Evolutionary conservation across 2,329 filamentous ascomycete species (phyloP).

Genomic region (Amylocarpus encephaloides): DNA sequence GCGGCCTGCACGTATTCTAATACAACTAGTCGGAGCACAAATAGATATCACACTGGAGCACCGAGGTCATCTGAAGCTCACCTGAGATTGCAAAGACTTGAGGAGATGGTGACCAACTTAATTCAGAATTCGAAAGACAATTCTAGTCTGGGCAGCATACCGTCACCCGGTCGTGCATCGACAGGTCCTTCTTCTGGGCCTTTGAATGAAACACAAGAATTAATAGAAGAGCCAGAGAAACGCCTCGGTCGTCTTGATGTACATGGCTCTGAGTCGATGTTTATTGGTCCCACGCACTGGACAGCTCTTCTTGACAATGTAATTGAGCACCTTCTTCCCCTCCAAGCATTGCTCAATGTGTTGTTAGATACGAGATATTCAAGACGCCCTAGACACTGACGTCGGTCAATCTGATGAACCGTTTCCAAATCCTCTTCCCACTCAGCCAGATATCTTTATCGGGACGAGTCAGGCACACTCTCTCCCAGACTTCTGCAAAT

Average conservation of each 20-base stretch:
- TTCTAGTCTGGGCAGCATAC: not conserved
- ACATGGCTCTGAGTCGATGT: slow-evolving; percentile 35
- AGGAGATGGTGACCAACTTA: slow-evolving; percentile 11
- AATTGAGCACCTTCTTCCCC: slow-evolving; percentile 19
- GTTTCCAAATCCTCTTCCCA: not conserved
- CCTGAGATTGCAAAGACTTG: slow-evolving; percentile 8
- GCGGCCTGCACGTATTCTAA: slow-evolving; percentile 4
- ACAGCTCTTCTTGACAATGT: slow-evolving; percentile 53
- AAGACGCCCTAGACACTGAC: slow-evolving; percentile 42
- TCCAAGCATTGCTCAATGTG: not conserved
- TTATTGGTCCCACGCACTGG: slow-evolving; percentile 51
- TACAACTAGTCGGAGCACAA: not conserved
- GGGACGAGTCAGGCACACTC: not conserved
- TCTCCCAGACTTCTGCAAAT: slow-evolving; percentile 37
- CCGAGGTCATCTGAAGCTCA: slow-evolving; percentile 10
- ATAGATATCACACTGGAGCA: not conserved
- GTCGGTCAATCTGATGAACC: slow-evolving; percentile 1
- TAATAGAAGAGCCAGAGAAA: not conserved
- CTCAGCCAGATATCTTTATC: slow-evolving; percentile 2
- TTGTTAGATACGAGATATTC: slow-evolving; percentile 48
- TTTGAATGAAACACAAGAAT: not conserved
- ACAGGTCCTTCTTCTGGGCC: not conserved
- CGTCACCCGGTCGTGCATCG: not conserved
- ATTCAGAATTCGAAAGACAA: slow-evolving; percentile 1
- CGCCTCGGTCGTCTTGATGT: not conserved